Conservation (phyloP, 306 rosid species). For the Gillenia trifoliata region DNA sequence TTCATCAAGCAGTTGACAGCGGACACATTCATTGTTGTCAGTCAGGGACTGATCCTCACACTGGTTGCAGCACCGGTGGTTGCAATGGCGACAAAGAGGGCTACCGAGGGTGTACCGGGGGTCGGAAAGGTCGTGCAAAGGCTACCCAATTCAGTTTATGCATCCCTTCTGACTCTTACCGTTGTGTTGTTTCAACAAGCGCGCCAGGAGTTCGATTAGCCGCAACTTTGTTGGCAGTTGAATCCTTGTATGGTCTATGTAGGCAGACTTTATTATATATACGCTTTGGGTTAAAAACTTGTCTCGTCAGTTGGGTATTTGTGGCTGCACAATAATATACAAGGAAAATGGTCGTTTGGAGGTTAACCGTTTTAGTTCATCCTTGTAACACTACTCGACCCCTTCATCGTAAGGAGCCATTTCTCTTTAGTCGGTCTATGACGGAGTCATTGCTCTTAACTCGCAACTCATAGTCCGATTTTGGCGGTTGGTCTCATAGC, state of each 20-base stretch:
- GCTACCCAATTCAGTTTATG: constrained; percentile 68
- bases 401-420: too few species aligned
- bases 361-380: neutral
- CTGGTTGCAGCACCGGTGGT: constrained; percentile 74
- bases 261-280: neutral
- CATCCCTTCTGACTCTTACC: constrained; percentile 57
- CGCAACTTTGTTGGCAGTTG: neutral
- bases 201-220: neutral
- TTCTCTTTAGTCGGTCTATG: too few species aligned
- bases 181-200: constrained; percentile 47
- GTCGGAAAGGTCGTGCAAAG: constrained; percentile 70
- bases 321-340: neutral
- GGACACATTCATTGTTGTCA: constrained; percentile 42
- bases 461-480: neutral
- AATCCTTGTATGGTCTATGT: neutral
- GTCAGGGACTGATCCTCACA: constrained; percentile 65
- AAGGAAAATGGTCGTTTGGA: neutral
- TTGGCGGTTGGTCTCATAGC: too few species aligned
- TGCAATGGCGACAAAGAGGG: constrained; percentile 75
- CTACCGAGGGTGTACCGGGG: constrained; percentile 86
- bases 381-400: neutral
- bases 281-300: neutral
- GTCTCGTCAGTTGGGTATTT: neutral
- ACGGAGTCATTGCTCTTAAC: neutral
- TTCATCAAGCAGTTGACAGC: constrained; percentile 55